A percentile compares a stretch with the other conserved stretches of the same genome.
These are phyloP conservation scores for Phytophthora lateralis DNA, from an alignment of 352 stramenopile species.

Conservation along the genomic window DNA sequence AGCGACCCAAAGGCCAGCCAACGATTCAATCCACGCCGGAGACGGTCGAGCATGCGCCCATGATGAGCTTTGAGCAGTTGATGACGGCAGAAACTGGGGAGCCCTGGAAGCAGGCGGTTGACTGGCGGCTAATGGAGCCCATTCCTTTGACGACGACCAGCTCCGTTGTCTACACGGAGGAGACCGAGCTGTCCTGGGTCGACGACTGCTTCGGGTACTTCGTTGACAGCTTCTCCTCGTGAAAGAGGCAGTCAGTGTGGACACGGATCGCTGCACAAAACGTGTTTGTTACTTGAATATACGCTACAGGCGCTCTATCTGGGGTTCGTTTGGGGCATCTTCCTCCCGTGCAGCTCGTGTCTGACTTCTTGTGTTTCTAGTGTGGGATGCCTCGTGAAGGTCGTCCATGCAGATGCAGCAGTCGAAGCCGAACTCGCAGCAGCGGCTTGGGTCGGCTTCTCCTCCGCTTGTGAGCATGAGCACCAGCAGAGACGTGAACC, in stretches of 20 bases:
- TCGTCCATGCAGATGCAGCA: conserved; percentile 9
- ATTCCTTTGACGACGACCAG: conserved; percentile 1
- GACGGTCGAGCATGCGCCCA: background rate
- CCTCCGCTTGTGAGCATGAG: conserved; percentile 12
- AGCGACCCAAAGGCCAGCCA: conserved; percentile 1
- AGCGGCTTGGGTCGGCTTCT: conserved; percentile 4
- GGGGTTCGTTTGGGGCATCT: too few species aligned
- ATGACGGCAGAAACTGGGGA: conserved; percentile 2
- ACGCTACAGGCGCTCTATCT: conserved; percentile 22
- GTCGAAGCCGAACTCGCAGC: conserved; percentile 8
- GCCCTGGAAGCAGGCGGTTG: background rate
- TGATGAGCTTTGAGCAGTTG: conserved; percentile 24
- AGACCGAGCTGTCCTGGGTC: conserved; percentile 19
- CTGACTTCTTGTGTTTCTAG: background rate
- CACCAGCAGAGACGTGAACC: conserved; percentile 25
- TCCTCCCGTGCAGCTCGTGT: background rate
- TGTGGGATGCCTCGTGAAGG: background rate
- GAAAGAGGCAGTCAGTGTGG: background rate
- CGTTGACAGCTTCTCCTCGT: conserved; percentile 33
- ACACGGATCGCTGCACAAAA: background rate
- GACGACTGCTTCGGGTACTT: conserved; percentile 40
- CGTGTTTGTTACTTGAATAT: background rate
- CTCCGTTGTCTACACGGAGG: background rate
- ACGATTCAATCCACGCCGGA: background rate
- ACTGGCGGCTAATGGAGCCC: background rate